Evolutionary conservation across 164 flowering plant species (phyloP), one percentile per base, ranked within the genome.

Genomic region (Taxillus chinensis): DNA sequence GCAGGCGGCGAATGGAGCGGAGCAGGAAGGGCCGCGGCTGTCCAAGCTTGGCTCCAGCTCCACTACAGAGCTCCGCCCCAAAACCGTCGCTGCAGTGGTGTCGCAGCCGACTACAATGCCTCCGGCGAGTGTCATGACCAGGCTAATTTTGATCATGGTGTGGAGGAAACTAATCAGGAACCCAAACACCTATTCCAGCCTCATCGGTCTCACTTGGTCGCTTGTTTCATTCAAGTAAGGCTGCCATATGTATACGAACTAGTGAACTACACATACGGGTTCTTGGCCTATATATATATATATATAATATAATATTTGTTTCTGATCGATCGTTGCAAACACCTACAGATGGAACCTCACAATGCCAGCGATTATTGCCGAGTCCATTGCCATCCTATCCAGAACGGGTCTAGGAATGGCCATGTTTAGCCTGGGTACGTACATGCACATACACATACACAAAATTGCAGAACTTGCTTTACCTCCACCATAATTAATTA

Each of bases 401-500:
- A 80, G 90, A 74, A 92, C 98, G 2, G 98, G 96, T 55, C 89
- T 92, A 37, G 98, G 98, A 64, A 92, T 92, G 98, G 98, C 98
- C 51, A 92, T 92, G 98, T 92, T 92, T 67, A 92, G 98, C 73
- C 92, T 92, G 45, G 98, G 98, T 92, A 76, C 5, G 71, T 15
- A 8, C 4, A 48, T 48, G 1, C 13, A 11, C 27, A 27, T 0
- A 27, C 14, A 8, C 4, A 48, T 48, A 8, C 13, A 11, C 27
- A 27, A 27, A 27, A 2, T 27, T 27, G 27, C 27, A 27, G 27
- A 27, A 0, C 2, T 27, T 27, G 27, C 27, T 27, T 27, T 27
- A 27, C 27, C 27, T 27, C 27, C 27, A 27, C 27, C 27, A 27
- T 27, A 27, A 27, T 27, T 27, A 27, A 27, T n/a, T n/a, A n/a